A percentile compares a stretch with the other conserved stretches of the same genome.
These are phyloP conservation scores for Nakataea oryzae DNA, from an alignment of 2,329 filamentous ascomycete species.

Conservation along the genomic window DNA sequence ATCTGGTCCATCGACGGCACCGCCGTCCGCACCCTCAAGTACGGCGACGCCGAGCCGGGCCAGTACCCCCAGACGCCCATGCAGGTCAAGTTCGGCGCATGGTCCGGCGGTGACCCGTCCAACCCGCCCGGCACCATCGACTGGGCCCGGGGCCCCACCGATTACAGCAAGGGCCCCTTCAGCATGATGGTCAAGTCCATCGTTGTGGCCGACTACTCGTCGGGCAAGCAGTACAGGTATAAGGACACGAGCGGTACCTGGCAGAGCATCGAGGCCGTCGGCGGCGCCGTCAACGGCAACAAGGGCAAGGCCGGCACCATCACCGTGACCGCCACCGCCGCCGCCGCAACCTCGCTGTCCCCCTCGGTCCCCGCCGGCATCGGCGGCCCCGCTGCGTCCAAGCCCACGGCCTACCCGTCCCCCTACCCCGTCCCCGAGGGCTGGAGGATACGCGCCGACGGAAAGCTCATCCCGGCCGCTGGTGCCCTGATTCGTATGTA, in stretches of 20 bases:
- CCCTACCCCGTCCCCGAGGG: constrained; percentile 57
- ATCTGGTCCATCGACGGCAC: constrained; percentile 77
- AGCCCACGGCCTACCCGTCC: constrained; percentile 37
- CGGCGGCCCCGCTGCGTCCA: constrained; percentile 39
- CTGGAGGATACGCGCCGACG: constrained; percentile 69
- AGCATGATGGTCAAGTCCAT: constrained; percentile 74
- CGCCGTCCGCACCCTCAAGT: constrained; percentile 65
- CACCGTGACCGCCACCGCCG: constrained; percentile 45
- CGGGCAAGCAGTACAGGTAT: constrained; percentile 76
- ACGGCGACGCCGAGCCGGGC: constrained; percentile 53
- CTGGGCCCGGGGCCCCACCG: constrained; percentile 79
- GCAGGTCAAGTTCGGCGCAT: constrained; percentile 85
- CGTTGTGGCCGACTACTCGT: constrained; percentile 82
- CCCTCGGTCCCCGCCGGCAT: constrained; percentile 62
- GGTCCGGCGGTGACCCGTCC: constrained; percentile 79
- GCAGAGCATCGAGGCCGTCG: constrained; percentile 73
- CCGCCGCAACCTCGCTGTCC: constrained; percentile 52
- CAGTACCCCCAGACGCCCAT: constrained; percentile 95
- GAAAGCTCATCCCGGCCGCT: constrained; percentile 63
- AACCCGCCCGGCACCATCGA: constrained; percentile 75
- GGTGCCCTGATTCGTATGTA: neutral
- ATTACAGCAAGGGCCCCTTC: constrained; percentile 77
- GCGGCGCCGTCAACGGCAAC: constrained; percentile 64
- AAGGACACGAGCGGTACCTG: constrained; percentile 67
- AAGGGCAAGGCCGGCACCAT: constrained; percentile 41